These are phyloP conservation scores for Aureobasidium vineae DNA, from an alignment of 2,329 filamentous ascomycete genomes.

Conservation along the genomic window DNA sequence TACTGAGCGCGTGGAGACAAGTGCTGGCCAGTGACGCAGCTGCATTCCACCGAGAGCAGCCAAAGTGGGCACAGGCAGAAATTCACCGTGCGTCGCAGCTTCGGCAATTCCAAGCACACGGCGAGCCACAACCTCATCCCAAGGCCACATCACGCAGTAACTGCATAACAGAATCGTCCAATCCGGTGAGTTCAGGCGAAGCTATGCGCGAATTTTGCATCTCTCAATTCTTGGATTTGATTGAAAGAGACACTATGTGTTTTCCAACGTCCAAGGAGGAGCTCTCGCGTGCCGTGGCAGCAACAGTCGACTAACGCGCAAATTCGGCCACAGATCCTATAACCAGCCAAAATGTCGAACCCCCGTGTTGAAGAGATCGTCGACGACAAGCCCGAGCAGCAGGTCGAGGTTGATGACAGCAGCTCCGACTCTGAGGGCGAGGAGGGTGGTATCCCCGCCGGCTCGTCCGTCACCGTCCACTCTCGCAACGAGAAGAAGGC, in stretches of 20 bases:
- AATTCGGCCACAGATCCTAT: conserved; percentile 23
- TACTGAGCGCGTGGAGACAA: not conserved
- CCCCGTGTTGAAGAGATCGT: conserved; percentile 96
- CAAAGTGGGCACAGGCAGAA: not conserved
- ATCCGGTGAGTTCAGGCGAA: conserved; percentile 19
- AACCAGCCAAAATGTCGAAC: conserved; percentile 76
- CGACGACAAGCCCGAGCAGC: conserved; percentile 79
- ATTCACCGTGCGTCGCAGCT: conserved; percentile 20
- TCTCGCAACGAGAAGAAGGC: conserved; percentile 99
- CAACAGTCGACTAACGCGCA: conserved; percentile 24
- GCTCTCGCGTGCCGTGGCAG: conserved; percentile 7
- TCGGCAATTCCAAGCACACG: conserved; percentile 20
- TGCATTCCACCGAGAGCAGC: not conserved
- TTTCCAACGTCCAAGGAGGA: not conserved
- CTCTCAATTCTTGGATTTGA: not conserved
- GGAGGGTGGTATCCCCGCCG: conserved; percentile 70
- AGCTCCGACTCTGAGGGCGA: conserved; percentile 75
- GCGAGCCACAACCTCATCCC: conserved; percentile 16
- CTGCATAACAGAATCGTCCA: conserved; percentile 17
- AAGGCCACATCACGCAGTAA: not conserved
- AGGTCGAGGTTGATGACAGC: conserved; percentile 68
- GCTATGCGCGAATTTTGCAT: conserved; percentile 17
- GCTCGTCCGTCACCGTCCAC: conserved; percentile 87
- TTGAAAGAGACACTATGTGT: not conserved
- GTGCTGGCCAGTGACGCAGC: conserved; percentile 19